Percentiles rank a stretch among this genome's conserved stretches.
phyloP scores from a whole-genome alignment of 345 rosid species.

The Syzygium oleosum region DNA sequence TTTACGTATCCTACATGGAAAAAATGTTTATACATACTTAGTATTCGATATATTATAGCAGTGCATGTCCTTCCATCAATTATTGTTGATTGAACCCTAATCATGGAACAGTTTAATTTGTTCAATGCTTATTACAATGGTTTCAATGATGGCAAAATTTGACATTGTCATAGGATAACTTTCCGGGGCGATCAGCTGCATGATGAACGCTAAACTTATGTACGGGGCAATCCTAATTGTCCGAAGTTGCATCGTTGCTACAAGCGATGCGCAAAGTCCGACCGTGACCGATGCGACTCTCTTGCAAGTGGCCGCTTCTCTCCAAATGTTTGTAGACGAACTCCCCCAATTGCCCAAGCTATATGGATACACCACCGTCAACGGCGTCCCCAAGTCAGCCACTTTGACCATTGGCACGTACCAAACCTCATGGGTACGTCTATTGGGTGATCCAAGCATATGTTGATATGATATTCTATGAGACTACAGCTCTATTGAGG shows the following conservation, averaged over 20 bases:
- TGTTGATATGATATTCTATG: neutral
- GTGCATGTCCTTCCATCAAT: neutral
- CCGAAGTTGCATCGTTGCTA: neutral
- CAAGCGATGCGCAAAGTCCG: neutral
- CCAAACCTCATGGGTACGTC: conserved; percentile 49
- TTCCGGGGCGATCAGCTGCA: neutral
- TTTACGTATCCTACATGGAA: neutral
- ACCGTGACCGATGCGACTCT: neutral
- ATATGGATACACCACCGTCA: conserved; percentile 20
- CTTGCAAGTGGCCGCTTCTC: neutral
- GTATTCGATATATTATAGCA: neutral
- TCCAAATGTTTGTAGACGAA: conserved; percentile 61
- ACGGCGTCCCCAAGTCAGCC: conserved; percentile 29
- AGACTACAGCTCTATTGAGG: neutral
- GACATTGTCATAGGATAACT: neutral
- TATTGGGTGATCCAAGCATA: neutral
- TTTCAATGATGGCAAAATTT: neutral
- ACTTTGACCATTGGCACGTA: conserved; percentile 64
- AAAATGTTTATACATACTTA: neutral
- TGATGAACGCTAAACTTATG: neutral
- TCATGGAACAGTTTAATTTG: neutral
- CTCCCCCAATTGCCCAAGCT: conserved; percentile 55
- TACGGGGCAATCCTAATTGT: neutral
- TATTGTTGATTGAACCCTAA: neutral
- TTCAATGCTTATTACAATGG: neutral